These are phyloP conservation scores for Corylus heterophylla DNA, from an alignment of 306 rosid species.

Conservation along the genomic window DNA sequence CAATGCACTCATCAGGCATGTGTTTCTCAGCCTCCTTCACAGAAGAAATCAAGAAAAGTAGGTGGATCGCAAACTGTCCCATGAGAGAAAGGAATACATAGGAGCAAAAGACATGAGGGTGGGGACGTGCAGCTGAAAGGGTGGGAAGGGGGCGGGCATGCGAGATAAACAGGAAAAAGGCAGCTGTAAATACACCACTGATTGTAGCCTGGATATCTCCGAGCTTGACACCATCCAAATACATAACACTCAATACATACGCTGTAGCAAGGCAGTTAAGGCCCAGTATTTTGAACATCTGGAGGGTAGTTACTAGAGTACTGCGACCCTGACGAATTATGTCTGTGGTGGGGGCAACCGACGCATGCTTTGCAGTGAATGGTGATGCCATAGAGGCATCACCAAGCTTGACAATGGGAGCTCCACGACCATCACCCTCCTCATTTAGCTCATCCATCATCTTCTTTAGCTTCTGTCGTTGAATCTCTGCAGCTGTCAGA, in stretches of 20 bases:
- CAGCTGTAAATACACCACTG: conserved; percentile 96
- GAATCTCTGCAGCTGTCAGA: conserved; percentile 66
- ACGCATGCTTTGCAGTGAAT: conserved; percentile 97
- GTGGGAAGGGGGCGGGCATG: conserved; percentile 94
- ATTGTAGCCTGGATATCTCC: conserved; percentile 98
- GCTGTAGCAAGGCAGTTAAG: conserved; percentile 99
- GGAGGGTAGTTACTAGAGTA: conserved; percentile 96
- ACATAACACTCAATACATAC: conserved; percentile 97
- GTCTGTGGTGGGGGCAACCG: conserved; percentile 89
- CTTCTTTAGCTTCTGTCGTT: conserved; percentile 85
- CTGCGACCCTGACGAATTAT: conserved; percentile 99
- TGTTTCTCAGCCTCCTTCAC: conserved; percentile 87
- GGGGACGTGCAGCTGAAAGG: conserved; percentile 90
- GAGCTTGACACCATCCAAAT: conserved; percentile 95
- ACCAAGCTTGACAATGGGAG: conserved; percentile 92
- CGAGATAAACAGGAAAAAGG: conserved; percentile 96
- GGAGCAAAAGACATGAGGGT: conserved; percentile 79
- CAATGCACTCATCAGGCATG: conserved; percentile 98
- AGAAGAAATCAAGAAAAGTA: conserved; percentile 71
- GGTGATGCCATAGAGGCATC: conserved; percentile 99
- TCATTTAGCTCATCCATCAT: conserved; percentile 91
- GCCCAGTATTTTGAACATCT: conserved; percentile 98
- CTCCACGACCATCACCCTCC: conserved; percentile 87
- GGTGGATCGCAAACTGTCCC: conserved; percentile 89
- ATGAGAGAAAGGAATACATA: conserved; percentile 86